Evolutionary conservation across 1,284 basidiomycete genomes (phyloP), one percentile per base, ranked within the genome.

Genomic region (Tranzscheliella williamsii): DNA sequence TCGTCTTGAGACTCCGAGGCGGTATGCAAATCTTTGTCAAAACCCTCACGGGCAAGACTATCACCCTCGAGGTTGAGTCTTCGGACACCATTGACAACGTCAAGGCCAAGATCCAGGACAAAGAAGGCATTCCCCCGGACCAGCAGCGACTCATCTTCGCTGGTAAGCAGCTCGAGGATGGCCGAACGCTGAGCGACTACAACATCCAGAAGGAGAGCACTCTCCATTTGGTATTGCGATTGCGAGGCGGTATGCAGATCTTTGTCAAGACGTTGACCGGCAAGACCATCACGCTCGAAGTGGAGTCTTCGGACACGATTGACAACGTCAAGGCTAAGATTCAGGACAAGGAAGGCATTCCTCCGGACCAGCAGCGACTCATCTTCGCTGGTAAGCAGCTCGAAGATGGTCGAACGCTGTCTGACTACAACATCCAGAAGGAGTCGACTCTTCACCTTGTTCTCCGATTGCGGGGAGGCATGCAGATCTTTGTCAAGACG

Each of bases 361-460:
- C 72, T 17, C 72, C 72, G 41, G 72, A 75, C 64, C 72, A 75
- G 53, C 72, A 75, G 65, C 65, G 72, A 9, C 37, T 76, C 15
- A 75, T 76, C 56, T 75, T 75, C 33, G 72, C 72, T 8, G 73
- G 74, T 23, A 76, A 75, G 66, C 72, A 73, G 61, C 57, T 76
- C 27, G 74, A 73, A 38, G 73, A 74, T 33, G 73, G 74, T 11
- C 73, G 73, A 15, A 73, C 71, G 3, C 67, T 74, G 2, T 50
- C 61, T 18, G 73, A 76, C 50, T 76, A 76, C 83, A 91, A 89
- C 84, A 96, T 96, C 76, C 94, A 98, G 84, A 97, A 97, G 84
- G 94, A 97, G 83, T 92, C 90, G 29, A 98, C 94, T 49, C 88
- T 98, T 60, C 93, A 98, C 81, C 82, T 97, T 63, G 94, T 98